Conservation (phyloP, 202 grass and related monocot genomes). For the Zizania palustris region DNA sequence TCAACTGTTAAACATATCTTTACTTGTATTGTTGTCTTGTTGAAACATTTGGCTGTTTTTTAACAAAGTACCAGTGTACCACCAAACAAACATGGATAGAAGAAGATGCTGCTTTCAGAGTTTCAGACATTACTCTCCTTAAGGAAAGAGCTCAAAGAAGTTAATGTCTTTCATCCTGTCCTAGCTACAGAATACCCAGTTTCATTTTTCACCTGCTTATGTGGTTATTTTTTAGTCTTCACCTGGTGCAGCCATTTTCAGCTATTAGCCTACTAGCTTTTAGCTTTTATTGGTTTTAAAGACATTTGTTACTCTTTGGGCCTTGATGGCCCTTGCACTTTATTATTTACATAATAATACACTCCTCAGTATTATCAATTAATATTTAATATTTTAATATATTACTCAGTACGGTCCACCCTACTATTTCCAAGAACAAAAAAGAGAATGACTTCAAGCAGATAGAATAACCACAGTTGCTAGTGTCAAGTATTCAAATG, state of each 20-base stretch:
- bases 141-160: neutral
- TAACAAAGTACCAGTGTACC: neutral
- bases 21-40: neutral
- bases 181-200: neutral
- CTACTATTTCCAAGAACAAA: neutral
- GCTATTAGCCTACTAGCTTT: too few relatives aligned
- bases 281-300: too few relatives aligned
- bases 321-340: too few relatives aligned
- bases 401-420: neutral
- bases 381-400: neutral
- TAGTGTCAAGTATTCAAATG: conserved; percentile 18
- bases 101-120: neutral
- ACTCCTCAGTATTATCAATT: neutral
- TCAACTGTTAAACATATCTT: neutral
- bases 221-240: too few relatives aligned
- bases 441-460: conserved; percentile 23
- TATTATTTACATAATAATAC: too few relatives aligned
- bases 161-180: neutral
- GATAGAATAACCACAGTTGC: conserved; percentile 24
- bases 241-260: too few relatives aligned
- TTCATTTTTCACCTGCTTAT: too few relatives aligned
- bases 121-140: neutral
- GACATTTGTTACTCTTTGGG: too few relatives aligned
- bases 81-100: neutral
- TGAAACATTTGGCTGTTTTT: neutral